These are phyloP conservation scores for Aspergillus texensis DNA, from an alignment of 2,329 filamentous ascomycete species.

Conservation along the genomic window DNA sequence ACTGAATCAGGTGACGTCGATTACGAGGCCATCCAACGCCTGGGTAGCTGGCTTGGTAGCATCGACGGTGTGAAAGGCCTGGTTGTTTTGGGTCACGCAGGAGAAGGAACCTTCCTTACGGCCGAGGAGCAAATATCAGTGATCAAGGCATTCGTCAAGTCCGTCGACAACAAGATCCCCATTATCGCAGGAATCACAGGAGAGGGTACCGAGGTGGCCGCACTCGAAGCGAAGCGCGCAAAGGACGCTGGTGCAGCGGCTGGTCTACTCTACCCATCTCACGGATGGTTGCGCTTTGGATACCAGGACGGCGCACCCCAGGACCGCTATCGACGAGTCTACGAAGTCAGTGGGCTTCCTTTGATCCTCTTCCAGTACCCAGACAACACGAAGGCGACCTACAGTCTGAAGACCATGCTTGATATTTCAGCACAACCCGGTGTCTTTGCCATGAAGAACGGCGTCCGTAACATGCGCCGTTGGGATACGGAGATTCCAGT, in stretches of 20 bases:
- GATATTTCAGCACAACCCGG: conserved; percentile 57
- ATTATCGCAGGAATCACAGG: conserved; percentile 58
- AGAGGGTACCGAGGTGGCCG: conserved; percentile 57
- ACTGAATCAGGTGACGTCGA: conserved; percentile 53
- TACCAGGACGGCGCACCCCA: conserved; percentile 57
- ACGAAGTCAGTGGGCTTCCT: conserved; percentile 53
- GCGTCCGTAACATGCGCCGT: conserved; percentile 59
- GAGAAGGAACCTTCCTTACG: conserved; percentile 58
- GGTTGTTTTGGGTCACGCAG: conserved; percentile 58
- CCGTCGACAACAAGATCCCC: conserved; percentile 53
- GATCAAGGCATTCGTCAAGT: conserved; percentile 57
- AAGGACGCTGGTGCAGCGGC: conserved; percentile 54
- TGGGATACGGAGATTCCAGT: conserved; percentile 60
- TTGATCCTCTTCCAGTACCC: conserved; percentile 59
- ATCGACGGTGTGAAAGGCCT: conserved; percentile 56
- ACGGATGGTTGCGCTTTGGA: conserved; percentile 59
- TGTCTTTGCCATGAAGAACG: conserved; percentile 61
- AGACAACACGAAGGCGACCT: conserved; percentile 57
- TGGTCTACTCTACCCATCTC: conserved; percentile 56
- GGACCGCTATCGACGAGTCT: conserved; percentile 55
- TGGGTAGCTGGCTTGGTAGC: conserved; percentile 57
- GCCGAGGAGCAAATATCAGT: conserved; percentile 53
- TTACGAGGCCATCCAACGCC: conserved; percentile 56
- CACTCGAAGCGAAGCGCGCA: conserved; percentile 54
- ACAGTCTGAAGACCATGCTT: conserved; percentile 55